Conservation (phyloP, 2,329 filamentous ascomycete genomes). For the Scedosporium minutisporum region DNA sequence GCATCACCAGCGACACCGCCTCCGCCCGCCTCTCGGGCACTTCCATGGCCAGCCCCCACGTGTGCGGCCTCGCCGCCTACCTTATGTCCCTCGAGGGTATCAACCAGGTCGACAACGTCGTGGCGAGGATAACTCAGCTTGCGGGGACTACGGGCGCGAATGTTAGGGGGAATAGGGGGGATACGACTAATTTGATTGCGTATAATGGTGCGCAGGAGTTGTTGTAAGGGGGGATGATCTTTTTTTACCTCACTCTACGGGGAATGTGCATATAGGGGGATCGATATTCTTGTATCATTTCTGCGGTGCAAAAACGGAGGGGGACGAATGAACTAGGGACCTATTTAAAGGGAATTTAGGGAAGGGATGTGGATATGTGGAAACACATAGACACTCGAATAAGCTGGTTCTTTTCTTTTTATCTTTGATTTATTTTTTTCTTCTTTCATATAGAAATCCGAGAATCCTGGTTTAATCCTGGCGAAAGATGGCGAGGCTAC, state of each 20-base stretch:
- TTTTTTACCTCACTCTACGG: neutral
- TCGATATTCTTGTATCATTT: neutral
- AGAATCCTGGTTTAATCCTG: neutral
- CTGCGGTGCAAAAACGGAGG: neutral
- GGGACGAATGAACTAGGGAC: neutral
- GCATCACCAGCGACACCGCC: conserved; percentile 37
- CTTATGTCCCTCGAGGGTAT: conserved; percentile 48
- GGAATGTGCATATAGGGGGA: neutral
- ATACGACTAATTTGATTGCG: conserved; percentile 44
- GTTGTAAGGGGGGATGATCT: neutral
- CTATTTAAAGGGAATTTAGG: too few relatives aligned
- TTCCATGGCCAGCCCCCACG: conserved; percentile 58
- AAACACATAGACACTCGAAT: too few relatives aligned
- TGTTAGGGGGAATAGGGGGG: conserved; percentile 30
- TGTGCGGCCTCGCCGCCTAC: conserved; percentile 60
- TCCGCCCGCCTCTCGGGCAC: conserved; percentile 41
- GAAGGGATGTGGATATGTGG: too few relatives aligned
- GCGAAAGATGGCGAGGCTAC: neutral
- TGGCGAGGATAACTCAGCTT: conserved; percentile 40
- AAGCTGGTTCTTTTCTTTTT: neutral
- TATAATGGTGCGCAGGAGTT: conserved; percentile 37
- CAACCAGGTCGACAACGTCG: conserved; percentile 32
- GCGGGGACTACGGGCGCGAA: conserved; percentile 34
- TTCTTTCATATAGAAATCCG: neutral
- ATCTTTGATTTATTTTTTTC: conserved; percentile 4